A percentile compares a stretch with the other conserved stretches of the same genome.
Evolutionary conservation across 495 filamentous ascomycete genomes (phyloP).

Genomic region (Aspergillus steynii): DNA sequence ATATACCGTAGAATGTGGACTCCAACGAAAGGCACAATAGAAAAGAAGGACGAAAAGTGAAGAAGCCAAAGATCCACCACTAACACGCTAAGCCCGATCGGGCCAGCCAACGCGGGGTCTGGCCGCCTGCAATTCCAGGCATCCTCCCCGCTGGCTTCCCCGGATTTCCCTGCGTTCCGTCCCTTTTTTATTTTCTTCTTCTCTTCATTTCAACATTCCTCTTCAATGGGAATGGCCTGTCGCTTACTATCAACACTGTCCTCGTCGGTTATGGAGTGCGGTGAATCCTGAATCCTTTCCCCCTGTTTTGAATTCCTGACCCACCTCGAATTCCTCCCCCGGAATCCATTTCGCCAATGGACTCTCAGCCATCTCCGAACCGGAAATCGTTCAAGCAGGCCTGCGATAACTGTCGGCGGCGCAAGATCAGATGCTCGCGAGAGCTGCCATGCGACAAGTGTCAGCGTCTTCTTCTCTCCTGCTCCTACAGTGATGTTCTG

Average conservation of each 20-base stretch:
- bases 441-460: slow-evolving; percentile 49
- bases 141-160: slow-evolving; percentile 14
- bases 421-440: slow-evolving; percentile 48
- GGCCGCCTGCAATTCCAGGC: slow-evolving; percentile 2
- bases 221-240: slow-evolving; percentile 1
- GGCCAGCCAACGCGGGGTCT: neutral
- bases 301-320: neutral
- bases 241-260: neutral
- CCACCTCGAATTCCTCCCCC: slow-evolving; percentile 2
- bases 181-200: slow-evolving; percentile 3
- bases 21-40: too few species aligned
- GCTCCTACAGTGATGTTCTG: slow-evolving; percentile 46
- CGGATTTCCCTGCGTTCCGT: slow-evolving; percentile 24
- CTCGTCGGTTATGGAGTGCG: neutral
- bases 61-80: neutral
- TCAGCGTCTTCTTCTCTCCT: slow-evolving; percentile 44
- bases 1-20: too few species aligned
- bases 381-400: slow-evolving; percentile 39
- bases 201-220: neutral
- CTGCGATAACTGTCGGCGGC: slow-evolving; percentile 47
- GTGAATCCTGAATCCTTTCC: neutral
- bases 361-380: slow-evolving; percentile 21
- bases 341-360: slow-evolving; percentile 15
- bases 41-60: neutral
- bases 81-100: neutral